Conservation (phyloP, 805 yeast species). For the Komagataella pastoris region DNA sequence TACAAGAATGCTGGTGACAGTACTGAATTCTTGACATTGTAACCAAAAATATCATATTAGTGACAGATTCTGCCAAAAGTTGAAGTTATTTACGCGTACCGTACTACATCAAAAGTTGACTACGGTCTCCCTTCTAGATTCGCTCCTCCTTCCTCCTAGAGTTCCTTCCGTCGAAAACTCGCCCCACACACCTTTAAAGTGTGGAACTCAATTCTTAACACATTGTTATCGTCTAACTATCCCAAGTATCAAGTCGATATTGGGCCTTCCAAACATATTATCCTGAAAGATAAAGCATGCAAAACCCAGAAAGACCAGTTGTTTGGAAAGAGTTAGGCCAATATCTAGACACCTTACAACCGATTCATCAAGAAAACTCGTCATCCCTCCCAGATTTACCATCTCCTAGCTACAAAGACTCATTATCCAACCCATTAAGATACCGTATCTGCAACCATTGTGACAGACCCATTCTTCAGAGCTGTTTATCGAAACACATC, state of each 20-base stretch:
- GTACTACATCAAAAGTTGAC: too few species aligned
- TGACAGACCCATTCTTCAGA: slow-evolving; percentile 27
- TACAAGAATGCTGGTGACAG: too few species aligned
- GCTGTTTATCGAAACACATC: slow-evolving; percentile 24
- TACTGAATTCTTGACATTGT: too few species aligned
- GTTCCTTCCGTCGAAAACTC: background rate
- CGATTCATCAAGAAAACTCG: slow-evolving; percentile 3
- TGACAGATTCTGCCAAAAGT: too few species aligned
- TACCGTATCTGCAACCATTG: slow-evolving; percentile 36
- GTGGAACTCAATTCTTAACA: background rate
- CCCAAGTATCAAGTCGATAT: background rate
- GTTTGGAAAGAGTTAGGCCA: slow-evolving; percentile 22
- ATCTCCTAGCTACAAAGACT: slow-evolving; percentile 12
- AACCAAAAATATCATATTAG: too few species aligned
- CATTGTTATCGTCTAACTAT: background rate
- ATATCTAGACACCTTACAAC: slow-evolving; percentile 17
- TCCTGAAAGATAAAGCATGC: background rate
- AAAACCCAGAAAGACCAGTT: background rate
- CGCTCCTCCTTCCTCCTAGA: background rate
- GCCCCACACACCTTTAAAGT: background rate
- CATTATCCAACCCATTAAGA: slow-evolving; percentile 23
- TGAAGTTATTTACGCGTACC: background rate
- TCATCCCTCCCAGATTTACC: background rate
- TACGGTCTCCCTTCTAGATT: background rate
- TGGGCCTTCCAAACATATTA: background rate